Conservation (phyloP, 208 protist genomes). For the Leishmania martiniquensis region DNA sequence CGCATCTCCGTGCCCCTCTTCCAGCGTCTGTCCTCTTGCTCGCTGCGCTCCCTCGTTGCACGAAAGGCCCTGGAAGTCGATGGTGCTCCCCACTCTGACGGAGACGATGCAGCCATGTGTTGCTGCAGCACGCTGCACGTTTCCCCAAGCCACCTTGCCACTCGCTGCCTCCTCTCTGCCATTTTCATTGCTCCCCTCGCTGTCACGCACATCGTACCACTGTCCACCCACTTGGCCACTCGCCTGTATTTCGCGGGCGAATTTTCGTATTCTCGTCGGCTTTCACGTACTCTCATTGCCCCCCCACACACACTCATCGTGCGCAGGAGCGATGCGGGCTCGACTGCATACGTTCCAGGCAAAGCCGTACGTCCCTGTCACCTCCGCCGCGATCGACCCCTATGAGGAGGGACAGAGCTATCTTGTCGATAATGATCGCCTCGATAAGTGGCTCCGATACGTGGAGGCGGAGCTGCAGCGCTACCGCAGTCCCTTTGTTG, state of each 20-base stretch:
- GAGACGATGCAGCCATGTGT: neutral
- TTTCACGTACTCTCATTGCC: neutral
- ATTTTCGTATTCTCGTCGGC: neutral
- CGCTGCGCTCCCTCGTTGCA: neutral
- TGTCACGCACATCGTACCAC: neutral
- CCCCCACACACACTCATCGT: neutral
- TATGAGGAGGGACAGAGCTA: constrained; percentile 44
- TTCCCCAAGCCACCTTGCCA: neutral
- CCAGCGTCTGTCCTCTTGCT: neutral
- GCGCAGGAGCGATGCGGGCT: constrained; percentile 17
- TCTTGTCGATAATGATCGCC: constrained; percentile 45
- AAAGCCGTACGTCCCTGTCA: constrained; percentile 32
- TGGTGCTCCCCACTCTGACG: neutral
- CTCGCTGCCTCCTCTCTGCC: neutral
- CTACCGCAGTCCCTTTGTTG: constrained; percentile 83
- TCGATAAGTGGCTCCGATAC: constrained; percentile 62
- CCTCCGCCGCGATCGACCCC: constrained; percentile 74
- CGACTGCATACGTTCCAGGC: constrained; percentile 22
- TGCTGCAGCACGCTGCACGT: neutral
- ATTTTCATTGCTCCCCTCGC: neutral
- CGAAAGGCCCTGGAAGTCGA: neutral
- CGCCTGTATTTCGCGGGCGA: neutral
- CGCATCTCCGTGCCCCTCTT: constrained; percentile 3
- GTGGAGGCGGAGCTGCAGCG: constrained; percentile 61
- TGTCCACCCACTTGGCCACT: neutral